phyloP scores from a whole-genome alignment of 2,329 filamentous ascomycete species.

The Colletotrichum paranaense region DNA sequence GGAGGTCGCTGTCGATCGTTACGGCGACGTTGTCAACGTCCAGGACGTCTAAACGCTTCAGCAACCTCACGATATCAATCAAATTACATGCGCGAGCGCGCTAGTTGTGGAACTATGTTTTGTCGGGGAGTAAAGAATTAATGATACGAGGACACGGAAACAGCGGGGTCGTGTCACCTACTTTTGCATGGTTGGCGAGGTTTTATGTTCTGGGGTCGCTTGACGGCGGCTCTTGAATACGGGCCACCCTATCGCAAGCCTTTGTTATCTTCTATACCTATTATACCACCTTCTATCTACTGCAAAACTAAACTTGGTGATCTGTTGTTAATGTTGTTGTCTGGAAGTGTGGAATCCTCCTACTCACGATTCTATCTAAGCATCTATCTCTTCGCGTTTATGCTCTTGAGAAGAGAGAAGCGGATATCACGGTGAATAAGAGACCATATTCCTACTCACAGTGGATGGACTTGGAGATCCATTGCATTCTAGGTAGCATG shows the following conservation, averaged over 20 bases:
- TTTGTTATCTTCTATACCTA: constrained; percentile 9
- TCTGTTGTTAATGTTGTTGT: not conserved
- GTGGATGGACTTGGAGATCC: too few relatives aligned
- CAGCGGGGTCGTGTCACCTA: not conserved
- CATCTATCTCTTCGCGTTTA: too few relatives aligned
- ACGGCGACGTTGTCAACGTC: constrained; percentile 47
- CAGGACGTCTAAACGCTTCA: constrained; percentile 33
- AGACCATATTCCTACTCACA: too few relatives aligned
- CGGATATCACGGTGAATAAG: too few relatives aligned
- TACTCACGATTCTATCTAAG: too few relatives aligned
- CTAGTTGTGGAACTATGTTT: not conserved
- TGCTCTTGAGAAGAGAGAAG: too few relatives aligned
- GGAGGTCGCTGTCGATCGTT: constrained; percentile 49
- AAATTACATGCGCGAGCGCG: not conserved
- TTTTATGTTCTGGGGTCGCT: not conserved
- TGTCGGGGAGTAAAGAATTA: not conserved
- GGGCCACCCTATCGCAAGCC: too few relatives aligned
- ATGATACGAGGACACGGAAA: not conserved
- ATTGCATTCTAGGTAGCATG: too few relatives aligned
- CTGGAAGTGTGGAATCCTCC: too few relatives aligned
- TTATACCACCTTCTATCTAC: not conserved
- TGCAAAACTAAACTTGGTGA: not conserved
- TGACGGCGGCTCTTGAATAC: not conserved
- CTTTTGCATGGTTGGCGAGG: not conserved
- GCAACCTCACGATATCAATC: not conserved